Evolutionary conservation across 345 rosid species (phyloP), one percentile per base, ranked within the genome.

Genomic region (Melaleuca quinquenervia): DNA sequence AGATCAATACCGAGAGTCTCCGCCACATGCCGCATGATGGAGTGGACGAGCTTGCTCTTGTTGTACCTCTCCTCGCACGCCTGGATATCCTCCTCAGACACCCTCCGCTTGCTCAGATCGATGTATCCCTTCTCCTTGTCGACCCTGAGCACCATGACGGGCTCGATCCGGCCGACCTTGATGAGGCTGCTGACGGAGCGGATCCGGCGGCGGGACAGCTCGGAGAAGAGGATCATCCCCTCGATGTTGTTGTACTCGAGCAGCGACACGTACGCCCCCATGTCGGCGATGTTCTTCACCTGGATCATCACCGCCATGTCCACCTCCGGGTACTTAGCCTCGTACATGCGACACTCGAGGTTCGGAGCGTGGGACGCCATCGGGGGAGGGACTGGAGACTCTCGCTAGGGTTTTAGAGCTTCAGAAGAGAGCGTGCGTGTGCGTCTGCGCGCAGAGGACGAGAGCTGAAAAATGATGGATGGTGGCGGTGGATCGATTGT

Each of bases 291-390:
- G 92, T 88, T 94, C 88, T 97, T 97, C 80, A 97, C 99, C 90
- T 96, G 99, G 44, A 97, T 96, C 99, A 97, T 97, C 87, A 97
- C 99, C 60, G 98, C 98, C 98, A 94, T 96, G 88, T 94, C 99
- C 82, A 97, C 96, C 88, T 96, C 98, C 51, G 99, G 99, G 85
- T 97, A 97, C 92, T 86, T 91, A 11, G 97, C 89, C 87, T 96
- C 99, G 93, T 97, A 97, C 98, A 95, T 97, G 52, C 99, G 92
- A 89, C 99, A 97, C 90, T 96, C 99, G 12, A 97, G 94, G 89
- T 94, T 97, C 55, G 98, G 98, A 5, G 91, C 82, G 85, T 91
- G 89, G 21, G 70, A 87, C 86, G 94, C 94, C 97, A 92, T 93
- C 89, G 74, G 58, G 7, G 56, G 14, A 11, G 49, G 56, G 8